Evolutionary conservation across 495 filamentous ascomycete species (phyloP).

Genomic region (Parathielavia hyrcaniae): DNA sequence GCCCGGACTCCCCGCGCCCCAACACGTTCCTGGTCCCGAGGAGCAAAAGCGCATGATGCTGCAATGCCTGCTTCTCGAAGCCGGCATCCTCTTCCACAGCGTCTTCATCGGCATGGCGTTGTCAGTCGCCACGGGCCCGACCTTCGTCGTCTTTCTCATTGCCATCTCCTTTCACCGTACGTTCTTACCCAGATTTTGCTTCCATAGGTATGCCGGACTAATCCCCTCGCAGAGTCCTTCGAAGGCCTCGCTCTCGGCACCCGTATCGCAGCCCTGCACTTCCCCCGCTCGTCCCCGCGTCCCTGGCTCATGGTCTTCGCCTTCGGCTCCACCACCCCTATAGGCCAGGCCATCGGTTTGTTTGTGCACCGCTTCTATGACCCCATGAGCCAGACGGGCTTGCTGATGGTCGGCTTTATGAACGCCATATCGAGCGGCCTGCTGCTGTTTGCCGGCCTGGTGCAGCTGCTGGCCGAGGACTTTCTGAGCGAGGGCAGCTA

Average conservation of each 20-base stretch:
- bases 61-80: slow-evolving; percentile 74
- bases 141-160: slow-evolving; percentile 72
- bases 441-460: slow-evolving; percentile 83
- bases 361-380: slow-evolving; percentile 78
- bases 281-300: slow-evolving; percentile 47
- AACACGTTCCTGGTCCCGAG: slow-evolving; percentile 33
- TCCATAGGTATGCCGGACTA: neutral
- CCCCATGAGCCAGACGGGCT: slow-evolving; percentile 69
- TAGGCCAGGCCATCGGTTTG: slow-evolving; percentile 85
- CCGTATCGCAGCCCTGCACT: slow-evolving; percentile 61
- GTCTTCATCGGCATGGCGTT: slow-evolving; percentile 88
- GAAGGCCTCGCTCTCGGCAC: slow-evolving; percentile 60
- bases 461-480: slow-evolving; percentile 88
- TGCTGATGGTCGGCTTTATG: slow-evolving; percentile 88
- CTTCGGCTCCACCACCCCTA: slow-evolving; percentile 83
- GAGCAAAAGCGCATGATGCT: slow-evolving; percentile 58
- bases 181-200: neutral
- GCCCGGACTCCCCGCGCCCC: slow-evolving; percentile 19
- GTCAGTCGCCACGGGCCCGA: slow-evolving; percentile 70
- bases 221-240: slow-evolving; percentile 44
- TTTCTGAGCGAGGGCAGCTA: slow-evolving; percentile 89
- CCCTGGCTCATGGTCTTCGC: slow-evolving; percentile 96
- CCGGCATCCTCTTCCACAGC: slow-evolving; percentile 80
- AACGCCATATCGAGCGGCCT: slow-evolving; percentile 86
- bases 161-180: slow-evolving; percentile 71